Base-by-base conservation (phyloP, 148 eudicot species). In the Camellia sinensis region DNA sequence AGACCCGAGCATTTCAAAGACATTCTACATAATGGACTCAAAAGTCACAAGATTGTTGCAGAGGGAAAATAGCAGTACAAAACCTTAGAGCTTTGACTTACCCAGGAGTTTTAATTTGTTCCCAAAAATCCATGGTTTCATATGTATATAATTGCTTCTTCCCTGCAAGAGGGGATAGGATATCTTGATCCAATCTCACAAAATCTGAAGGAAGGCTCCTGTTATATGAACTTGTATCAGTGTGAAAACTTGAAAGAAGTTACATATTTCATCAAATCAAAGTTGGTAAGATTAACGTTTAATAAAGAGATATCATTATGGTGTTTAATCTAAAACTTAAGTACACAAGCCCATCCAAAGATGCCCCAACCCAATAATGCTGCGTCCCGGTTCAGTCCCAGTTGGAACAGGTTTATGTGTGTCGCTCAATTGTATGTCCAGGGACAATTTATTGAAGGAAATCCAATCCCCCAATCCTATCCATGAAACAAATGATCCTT, bases 31-130 rank as follows among this genome's bases (percentile, higher is more conserved):
- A 29, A 81, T 18, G 22, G 60, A 59, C 41, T 66, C 63, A 46
- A 76, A 18, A 66, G 63, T 57, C 50, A 72, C 41, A 62, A 17
- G 14, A n/a, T 81, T 17, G 12, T 41, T 81, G 19, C 70, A 69
- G 37, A 62, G 41, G 45, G 54, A 64, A 59, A n/a, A 68, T 50
- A 54, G 13, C 40, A 29, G 66, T 43, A 61, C 22, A 48, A 70
- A 37, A 59, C 17, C 53, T 80, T 57, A 68, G 50, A 79, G 44
- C 14, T 22, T n/a, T 45, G 71, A 64, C 91, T 85, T 85, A 94
- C 98, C 94, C 95, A 29, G 98, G 98, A 75, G 98, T 94, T 78
- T 94, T 94, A 69, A 94, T 94, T 86, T 94, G 97, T 85, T 94
- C 94, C 98, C 98, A 94, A 77, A 91, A 94, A 77, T 94, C 95